These are phyloP conservation scores for Exophiala alcalophila DNA, from an alignment of 2,329 filamentous ascomycete species.

Conservation along the genomic window DNA sequence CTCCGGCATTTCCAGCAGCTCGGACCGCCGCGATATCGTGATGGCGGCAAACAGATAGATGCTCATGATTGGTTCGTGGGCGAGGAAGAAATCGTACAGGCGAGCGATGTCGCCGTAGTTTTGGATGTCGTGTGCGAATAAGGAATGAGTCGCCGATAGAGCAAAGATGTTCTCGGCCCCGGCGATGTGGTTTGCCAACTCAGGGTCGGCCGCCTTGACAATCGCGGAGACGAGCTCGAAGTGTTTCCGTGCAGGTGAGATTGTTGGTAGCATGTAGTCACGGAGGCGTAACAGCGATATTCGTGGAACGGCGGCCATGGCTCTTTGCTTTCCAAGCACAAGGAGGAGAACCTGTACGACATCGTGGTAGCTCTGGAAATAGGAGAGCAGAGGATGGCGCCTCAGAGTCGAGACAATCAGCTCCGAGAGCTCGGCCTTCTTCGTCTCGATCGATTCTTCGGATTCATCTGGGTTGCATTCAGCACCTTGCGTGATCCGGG, in stretches of 20 bases:
- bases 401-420: constrained; percentile 81
- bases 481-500: constrained; percentile 18
- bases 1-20: constrained; percentile 77
- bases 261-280: constrained; percentile 93
- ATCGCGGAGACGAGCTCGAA: constrained; percentile 84
- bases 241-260: constrained; percentile 77
- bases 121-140: constrained; percentile 95
- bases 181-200: constrained; percentile 71
- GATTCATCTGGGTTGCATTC: constrained; percentile 57
- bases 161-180: constrained; percentile 86
- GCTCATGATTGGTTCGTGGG: constrained; percentile 79
- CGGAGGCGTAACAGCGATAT: constrained; percentile 86
- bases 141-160: constrained; percentile 84
- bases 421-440: constrained; percentile 72
- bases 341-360: constrained; percentile 94
- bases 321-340: constrained; percentile 65
- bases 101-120: constrained; percentile 83
- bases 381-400: constrained; percentile 76
- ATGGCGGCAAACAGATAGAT: constrained; percentile 92
- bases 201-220: constrained; percentile 67
- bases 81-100: constrained; percentile 87
- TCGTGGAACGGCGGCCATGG: constrained; percentile 66
- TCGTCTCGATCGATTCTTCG: constrained; percentile 63
- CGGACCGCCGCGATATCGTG: constrained; percentile 72
- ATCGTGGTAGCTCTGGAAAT: constrained; percentile 98